Conservation (phyloP, 805 yeast genomes). For the Pichia scutulata region DNA sequence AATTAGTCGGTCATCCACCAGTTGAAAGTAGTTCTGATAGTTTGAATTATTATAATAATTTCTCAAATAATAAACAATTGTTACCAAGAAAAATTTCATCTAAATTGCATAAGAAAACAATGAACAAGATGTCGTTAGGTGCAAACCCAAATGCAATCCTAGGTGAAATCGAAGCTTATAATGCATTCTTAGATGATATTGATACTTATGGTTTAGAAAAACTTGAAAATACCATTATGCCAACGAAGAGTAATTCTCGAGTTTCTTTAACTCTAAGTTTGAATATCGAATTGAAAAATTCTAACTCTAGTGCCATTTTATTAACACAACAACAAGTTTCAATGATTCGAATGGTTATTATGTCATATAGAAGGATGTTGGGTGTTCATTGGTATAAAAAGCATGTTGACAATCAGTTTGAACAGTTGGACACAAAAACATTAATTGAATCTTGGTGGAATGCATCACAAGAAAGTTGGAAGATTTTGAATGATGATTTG, state of each 20-base stretch:
- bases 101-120: conserved; percentile 25
- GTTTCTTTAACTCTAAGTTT: conserved; percentile 23
- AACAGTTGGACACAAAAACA: conserved; percentile 28
- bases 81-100: conserved; percentile 43
- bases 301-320: conserved; percentile 16
- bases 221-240: conserved; percentile 10
- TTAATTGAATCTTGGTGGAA: conserved; percentile 41
- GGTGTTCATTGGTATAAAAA: conserved; percentile 37
- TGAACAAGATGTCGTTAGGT: conserved; percentile 19
- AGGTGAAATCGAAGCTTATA: conserved; percentile 25
- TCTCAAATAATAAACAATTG: conserved; percentile 38
- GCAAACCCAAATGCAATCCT: conserved; percentile 15
- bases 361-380: conserved; percentile 46
- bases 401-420: conserved; percentile 11
- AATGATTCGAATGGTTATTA: conserved; percentile 42
- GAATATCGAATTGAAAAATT: conserved; percentile 23
- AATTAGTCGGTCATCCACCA: conserved; percentile 48
- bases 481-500: conserved; percentile 43
- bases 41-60: conserved; percentile 27
- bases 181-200: conserved; percentile 28
- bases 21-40: conserved; percentile 31
- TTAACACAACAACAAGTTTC: conserved; percentile 32
- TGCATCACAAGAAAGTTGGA: conserved; percentile 52
- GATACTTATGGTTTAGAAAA: conserved; percentile 26
- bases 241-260: conserved; percentile 12